Base-by-base conservation (phyloP, 2,329 filamentous ascomycete species). In the Colletotrichum melonis region DNA sequence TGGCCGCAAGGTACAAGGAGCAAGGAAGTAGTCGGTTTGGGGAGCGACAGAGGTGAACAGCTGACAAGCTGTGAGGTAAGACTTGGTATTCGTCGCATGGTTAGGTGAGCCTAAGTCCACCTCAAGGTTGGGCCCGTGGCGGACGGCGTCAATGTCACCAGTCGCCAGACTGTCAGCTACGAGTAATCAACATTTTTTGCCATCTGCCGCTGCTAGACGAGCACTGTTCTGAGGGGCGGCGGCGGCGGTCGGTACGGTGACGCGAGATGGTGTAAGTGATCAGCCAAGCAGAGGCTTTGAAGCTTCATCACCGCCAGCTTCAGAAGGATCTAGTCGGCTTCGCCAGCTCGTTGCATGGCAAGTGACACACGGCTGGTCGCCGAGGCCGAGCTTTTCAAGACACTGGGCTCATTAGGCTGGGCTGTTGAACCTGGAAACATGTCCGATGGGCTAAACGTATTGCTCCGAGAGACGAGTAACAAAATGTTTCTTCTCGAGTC, bases 401-500 rank as follows among this genome's bases (percentile, higher is more conserved):
- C 24, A 14, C 52, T 24, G 32, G 24, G 38, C 38, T 42, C 24
- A 14, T 35, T 19, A 1, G 19, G 42, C 42, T 35, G n/a, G 14
- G 14, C 49, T 54, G 55, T 46, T 73, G 19, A 52, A 49, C 28
- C 35, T 49, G 49, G 62, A 52, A 66, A 35, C 42, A 57, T 52
- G 46, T 30, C 62, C 19, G 59, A 59, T 57, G 67, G 70, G 52
- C 70, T 68, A 56, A 56, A 59, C 59, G 42, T 35, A 73, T 71
- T 73, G 62, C 56, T 49, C 71, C 56, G 35, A 73, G 71, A 38
- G 46, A 63, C 56, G 67, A 56, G 71, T 71, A 60, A 38, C 67
- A 62, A 63, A 30, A 65, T 73, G 60, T 71, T 71, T 67, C 63
- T 60, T 68, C 63, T 71, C 60, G 71, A 73, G 71, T 73, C 71